Evolutionary conservation across 352 stramenopile species (phyloP).

Genomic region (Pythium pyrilobum): DNA sequence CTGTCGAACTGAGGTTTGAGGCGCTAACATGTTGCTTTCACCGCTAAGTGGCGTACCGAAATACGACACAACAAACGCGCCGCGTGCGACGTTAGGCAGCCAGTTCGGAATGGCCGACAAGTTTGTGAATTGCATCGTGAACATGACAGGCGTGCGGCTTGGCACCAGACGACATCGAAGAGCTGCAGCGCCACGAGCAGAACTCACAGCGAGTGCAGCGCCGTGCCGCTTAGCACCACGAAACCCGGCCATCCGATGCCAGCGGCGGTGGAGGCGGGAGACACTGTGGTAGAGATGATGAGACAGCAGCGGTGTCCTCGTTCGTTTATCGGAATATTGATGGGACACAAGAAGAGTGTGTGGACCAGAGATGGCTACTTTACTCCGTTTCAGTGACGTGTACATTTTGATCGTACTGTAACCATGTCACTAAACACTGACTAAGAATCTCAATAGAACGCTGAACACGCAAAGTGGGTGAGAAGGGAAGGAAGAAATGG

Average conservation of each 20-base stretch:
- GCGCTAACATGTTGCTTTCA: no score
- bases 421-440: not conserved
- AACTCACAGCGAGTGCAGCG: not conserved
- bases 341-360: no score
- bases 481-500: slow-evolving; percentile 4
- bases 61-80: slow-evolving; percentile 2
- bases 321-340: no score
- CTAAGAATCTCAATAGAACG: not conserved
- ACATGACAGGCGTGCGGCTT: slow-evolving; percentile 4
- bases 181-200: slow-evolving; percentile 6
- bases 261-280: no score
- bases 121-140: slow-evolving; percentile 10
- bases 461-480: not conserved
- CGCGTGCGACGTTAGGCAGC: not conserved
- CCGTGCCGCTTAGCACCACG: not conserved
- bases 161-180: slow-evolving; percentile 6
- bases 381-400: not conserved
- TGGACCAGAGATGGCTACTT: no score
- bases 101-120: slow-evolving; percentile 1
- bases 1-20: no score
- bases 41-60: slow-evolving; percentile 18
- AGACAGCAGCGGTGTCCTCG: no score
- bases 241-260: no score
- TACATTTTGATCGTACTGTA: not conserved
- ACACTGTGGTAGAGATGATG: no score